Conservation (phyloP, 2,329 filamentous ascomycete species). For the Xylaria sp. region DNA sequence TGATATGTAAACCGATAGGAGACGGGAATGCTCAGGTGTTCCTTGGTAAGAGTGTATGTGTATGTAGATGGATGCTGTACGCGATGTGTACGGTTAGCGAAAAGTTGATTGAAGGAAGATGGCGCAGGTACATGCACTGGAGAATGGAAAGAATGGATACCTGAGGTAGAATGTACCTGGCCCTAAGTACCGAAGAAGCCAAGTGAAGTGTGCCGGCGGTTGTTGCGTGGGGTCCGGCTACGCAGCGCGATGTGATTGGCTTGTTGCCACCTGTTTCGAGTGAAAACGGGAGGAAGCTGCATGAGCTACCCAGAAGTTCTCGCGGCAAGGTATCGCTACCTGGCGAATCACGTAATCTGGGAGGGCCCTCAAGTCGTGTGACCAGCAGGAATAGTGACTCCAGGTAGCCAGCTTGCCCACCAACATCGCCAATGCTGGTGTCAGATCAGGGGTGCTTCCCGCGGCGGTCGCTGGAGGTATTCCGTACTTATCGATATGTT, state of each 20-base stretch:
- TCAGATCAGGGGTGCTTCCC: no score
- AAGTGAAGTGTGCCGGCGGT: slow-evolving; percentile 23
- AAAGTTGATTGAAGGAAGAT: slow-evolving; percentile 19
- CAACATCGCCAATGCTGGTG: not conserved
- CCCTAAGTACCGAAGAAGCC: not conserved
- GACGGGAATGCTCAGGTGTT: slow-evolving; percentile 3
- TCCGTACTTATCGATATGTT: not conserved
- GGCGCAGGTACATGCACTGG: slow-evolving; percentile 15
- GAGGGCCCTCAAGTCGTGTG: no score
- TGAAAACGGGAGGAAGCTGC: slow-evolving; percentile 2
- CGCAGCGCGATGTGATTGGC: slow-evolving; percentile 32
- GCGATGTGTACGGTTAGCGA: slow-evolving; percentile 3
- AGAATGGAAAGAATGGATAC: slow-evolving; percentile 5
- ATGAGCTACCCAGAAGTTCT: not conserved
- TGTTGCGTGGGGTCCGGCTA: slow-evolving; percentile 29
- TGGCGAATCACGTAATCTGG: not conserved
- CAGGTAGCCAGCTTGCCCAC: not conserved
- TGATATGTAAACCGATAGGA: not conserved
- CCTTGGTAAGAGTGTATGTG: not conserved
- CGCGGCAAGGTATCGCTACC: not conserved
- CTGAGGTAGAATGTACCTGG: not conserved
- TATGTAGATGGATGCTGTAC: slow-evolving; percentile 6
- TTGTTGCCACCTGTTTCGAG: not conserved
- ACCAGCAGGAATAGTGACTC: no score
- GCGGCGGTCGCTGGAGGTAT: no score